Percentiles rank a stretch among this genome's conserved stretches.
Evolutionary conservation across 2,329 filamentous ascomycete species (phyloP).

Genomic region (Aspergillus spinulosporus): DNA sequence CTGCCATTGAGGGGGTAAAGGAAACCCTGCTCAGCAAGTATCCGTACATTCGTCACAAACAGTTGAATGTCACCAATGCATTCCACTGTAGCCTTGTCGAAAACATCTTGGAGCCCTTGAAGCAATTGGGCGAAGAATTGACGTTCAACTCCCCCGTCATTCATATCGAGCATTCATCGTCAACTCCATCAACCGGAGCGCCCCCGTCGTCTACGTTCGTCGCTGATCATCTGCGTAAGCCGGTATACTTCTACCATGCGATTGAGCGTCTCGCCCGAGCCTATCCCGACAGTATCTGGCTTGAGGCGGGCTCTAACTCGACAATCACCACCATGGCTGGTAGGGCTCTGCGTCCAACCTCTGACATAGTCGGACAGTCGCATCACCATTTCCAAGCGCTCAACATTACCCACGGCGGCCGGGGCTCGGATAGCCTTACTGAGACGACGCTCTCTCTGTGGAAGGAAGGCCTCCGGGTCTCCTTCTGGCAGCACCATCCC

Average conservation of each 20-base stretch:
- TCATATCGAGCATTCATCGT: slow-evolving; percentile 22
- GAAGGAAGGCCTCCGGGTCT: slow-evolving; percentile 38
- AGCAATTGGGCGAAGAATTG: slow-evolving; percentile 27
- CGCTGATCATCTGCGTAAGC: slow-evolving; percentile 41
- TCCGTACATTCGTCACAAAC: slow-evolving; percentile 34
- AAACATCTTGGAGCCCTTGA: slow-evolving; percentile 22
- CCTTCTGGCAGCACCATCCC: slow-evolving; percentile 44
- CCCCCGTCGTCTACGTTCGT: slow-evolving; percentile 16
- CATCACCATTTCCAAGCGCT: slow-evolving; percentile 18
- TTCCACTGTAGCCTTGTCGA: slow-evolving; percentile 52
- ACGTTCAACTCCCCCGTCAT: slow-evolving; percentile 37
- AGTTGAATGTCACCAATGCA: slow-evolving; percentile 49
- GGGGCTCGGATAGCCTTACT: slow-evolving; percentile 20
- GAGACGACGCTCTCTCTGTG: slow-evolving; percentile 40
- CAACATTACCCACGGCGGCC: slow-evolving; percentile 16
- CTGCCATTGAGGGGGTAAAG: slow-evolving; percentile 33
- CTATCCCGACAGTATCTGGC: slow-evolving; percentile 32
- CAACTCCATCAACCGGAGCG: slow-evolving; percentile 20
- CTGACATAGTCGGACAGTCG: neutral
- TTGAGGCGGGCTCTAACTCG: slow-evolving; percentile 48
- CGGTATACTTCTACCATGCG: slow-evolving; percentile 51
- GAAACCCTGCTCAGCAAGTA: neutral
- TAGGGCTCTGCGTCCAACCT: slow-evolving; percentile 25
- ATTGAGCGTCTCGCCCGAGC: slow-evolving; percentile 40
- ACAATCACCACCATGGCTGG: slow-evolving; percentile 32